A percentile compares a stretch with the other conserved stretches of the same genome.
Conservation (phyloP, 1,284 basidiomycete genomes). For the Mycena sp. region DNA sequence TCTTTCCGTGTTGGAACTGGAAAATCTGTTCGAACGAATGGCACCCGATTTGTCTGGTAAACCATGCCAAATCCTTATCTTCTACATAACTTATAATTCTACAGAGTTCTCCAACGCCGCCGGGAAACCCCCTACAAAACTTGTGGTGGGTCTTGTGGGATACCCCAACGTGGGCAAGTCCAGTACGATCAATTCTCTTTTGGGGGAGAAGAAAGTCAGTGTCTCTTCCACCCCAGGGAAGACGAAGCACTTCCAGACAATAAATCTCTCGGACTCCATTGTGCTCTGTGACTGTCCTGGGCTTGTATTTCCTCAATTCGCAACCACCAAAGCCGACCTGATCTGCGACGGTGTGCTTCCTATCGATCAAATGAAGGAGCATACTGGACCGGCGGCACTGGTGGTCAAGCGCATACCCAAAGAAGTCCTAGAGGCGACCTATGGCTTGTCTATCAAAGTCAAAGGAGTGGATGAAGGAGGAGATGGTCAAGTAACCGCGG, state of each 20-base stretch:
- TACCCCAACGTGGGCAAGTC: conserved; percentile 99
- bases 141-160: conserved; percentile 95
- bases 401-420: conserved; percentile 86
- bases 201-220: conserved; percentile 96
- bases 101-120: conserved; percentile 73
- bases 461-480: conserved; percentile 86
- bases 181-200: conserved; percentile 95
- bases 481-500: conserved; percentile 79
- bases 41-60: conserved; percentile 83
- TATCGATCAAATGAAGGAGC: conserved; percentile 97
- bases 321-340: conserved; percentile 93
- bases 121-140: conserved; percentile 72
- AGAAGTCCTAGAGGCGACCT: conserved; percentile 89
- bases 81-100: conserved; percentile 9
- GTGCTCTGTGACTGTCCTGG: conserved; percentile 99
- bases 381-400: conserved; percentile 88
- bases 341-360: conserved; percentile 98
- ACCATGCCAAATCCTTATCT: not conserved
- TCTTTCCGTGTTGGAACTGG: conserved; percentile 89
- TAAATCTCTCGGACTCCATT: conserved; percentile 88
- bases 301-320: conserved; percentile 98
- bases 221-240: conserved; percentile 98
- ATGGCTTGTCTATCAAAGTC: conserved; percentile 85
- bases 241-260: conserved; percentile 99
- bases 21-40: conserved; percentile 81